Evolutionary conservation across 139 green algal species (phyloP), one percentile per base, ranked within the genome.

Genomic region (Limnomonas spitsbergensis): DNA sequence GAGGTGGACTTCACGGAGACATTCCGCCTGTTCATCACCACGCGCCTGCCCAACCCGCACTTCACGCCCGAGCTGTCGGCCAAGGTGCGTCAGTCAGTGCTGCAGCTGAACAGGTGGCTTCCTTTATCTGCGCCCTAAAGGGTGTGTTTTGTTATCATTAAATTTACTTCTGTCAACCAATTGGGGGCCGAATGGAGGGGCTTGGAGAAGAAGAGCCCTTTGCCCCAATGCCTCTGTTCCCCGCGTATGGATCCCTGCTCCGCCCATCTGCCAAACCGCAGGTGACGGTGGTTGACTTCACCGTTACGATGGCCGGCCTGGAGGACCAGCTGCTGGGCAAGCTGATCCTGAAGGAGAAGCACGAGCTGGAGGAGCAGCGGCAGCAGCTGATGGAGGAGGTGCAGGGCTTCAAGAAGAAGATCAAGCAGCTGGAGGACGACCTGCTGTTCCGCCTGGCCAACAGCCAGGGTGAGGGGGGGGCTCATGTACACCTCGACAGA

Each of bases 261-360:
- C n/a, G n/a, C n/a, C n/a, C n/a, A n/a, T n/a, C n/a, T n/a, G n/a
- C n/a, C n/a, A n/a, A n/a, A n/a, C n/a, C 47, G 4, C 14, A 82
- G 78, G 89, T 93, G 32, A 97, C 94, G 1, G 82, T 98, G 29
- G 93, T 98, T 7, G 94, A 98, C 87, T 98, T 98, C 90, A 97
- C 94, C 2, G 95, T 98, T 32, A 98, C 94, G 34, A 89, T 90
- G 85, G 84, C 83, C 2, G 94, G 95, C 4, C 88, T 98, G 76
- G 95, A 98, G 86, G 94, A 98, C 79, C 95, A 98, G 86, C 90
- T 98, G 78, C 89, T 98, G 75, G 93, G 89, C 83, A 93, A 93
- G 78, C 90, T 98, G 14, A 97, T 98, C 72, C 83, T 94, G 38
- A 96, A 95, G 85, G 95, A 98, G 89, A 97, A 97, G 88, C 84